Conservation (phyloP, 192 early-diverging fungal genomes). For the Mortierella alpina region DNA sequence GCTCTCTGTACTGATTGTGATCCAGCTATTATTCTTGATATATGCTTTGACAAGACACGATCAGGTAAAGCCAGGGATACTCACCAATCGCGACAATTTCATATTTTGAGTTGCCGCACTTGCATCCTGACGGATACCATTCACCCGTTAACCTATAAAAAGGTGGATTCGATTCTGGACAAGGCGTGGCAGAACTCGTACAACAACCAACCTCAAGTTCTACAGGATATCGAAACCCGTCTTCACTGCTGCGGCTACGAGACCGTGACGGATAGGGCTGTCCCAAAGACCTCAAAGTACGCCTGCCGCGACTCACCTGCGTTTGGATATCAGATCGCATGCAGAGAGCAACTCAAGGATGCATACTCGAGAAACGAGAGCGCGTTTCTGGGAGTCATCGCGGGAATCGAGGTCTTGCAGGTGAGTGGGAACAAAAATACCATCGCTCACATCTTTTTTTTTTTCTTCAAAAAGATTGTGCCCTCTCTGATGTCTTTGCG, state of each 20-base stretch:
- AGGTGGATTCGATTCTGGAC: conserved; percentile 24
- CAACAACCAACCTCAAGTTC: neutral
- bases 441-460: neutral
- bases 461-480: neutral
- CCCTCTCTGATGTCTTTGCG: neutral
- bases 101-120: too few relatives aligned
- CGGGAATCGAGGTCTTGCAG: conserved; percentile 17
- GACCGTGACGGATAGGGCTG: conserved; percentile 20
- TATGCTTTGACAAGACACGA: conserved; percentile 17
- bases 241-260: conserved; percentile 34
- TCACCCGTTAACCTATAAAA: too few relatives aligned
- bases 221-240: conserved; percentile 32
- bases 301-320: conserved; percentile 27
- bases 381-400: neutral
- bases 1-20: conserved; percentile 6
- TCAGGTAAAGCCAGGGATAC: conserved; percentile 10
- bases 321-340: conserved; percentile 26
- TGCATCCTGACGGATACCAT: too few relatives aligned
- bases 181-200: conserved; percentile 30
- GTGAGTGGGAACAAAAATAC: neutral
- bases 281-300: conserved; percentile 16
- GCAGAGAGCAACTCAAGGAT: conserved; percentile 18
- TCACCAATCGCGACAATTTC: too few relatives aligned
- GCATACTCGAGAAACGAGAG: conserved; percentile 8
- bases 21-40: conserved; percentile 15